These are phyloP conservation scores for Xylaria sp. DNA, from an alignment of 2,329 filamentous ascomycete species.

Conservation along the genomic window DNA sequence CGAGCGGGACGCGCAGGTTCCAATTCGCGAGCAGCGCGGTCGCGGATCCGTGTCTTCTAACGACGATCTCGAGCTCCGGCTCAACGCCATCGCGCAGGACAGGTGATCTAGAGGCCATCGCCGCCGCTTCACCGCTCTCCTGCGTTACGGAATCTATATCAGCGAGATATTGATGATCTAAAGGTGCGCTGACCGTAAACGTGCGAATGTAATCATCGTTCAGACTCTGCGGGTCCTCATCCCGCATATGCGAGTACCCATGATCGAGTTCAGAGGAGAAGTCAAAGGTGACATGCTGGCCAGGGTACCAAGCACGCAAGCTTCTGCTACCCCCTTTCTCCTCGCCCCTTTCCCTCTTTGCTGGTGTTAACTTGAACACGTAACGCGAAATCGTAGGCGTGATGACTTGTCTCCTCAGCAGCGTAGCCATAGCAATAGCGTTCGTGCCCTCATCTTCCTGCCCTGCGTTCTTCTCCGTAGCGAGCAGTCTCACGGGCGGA, in stretches of 20 bases:
- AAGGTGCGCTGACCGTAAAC: slow-evolving; percentile 73
- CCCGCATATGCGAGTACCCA: slow-evolving; percentile 83
- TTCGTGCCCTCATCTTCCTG: background rate
- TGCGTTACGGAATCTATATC: background rate
- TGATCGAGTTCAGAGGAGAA: slow-evolving; percentile 71
- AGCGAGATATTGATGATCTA: slow-evolving; percentile 37
- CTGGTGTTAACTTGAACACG: slow-evolving; percentile 48
- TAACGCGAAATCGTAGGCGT: slow-evolving; percentile 73
- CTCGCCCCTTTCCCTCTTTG: background rate
- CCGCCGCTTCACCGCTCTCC: background rate
- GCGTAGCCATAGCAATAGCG: slow-evolving; percentile 52
- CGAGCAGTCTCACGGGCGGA: slow-evolving; percentile 70
- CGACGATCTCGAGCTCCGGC: slow-evolving; percentile 72
- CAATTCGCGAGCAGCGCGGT: slow-evolving; percentile 69
- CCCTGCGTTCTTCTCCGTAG: slow-evolving; percentile 56
- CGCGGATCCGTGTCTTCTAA: slow-evolving; percentile 70
- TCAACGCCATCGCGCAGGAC: slow-evolving; percentile 36
- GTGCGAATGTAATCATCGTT: slow-evolving; percentile 87
- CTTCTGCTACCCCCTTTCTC: slow-evolving; percentile 19
- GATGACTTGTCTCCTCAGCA: slow-evolving; percentile 64
- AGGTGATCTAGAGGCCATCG: background rate
- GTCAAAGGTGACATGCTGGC: slow-evolving; percentile 79
- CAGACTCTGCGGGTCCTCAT: slow-evolving; percentile 77
- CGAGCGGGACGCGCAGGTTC: slow-evolving; percentile 57
- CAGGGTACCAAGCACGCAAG: slow-evolving; percentile 61